phyloP scores from a whole-genome alignment of 371 early-diverging fungal species.

The Rhizomucor pusillus region DNA sequence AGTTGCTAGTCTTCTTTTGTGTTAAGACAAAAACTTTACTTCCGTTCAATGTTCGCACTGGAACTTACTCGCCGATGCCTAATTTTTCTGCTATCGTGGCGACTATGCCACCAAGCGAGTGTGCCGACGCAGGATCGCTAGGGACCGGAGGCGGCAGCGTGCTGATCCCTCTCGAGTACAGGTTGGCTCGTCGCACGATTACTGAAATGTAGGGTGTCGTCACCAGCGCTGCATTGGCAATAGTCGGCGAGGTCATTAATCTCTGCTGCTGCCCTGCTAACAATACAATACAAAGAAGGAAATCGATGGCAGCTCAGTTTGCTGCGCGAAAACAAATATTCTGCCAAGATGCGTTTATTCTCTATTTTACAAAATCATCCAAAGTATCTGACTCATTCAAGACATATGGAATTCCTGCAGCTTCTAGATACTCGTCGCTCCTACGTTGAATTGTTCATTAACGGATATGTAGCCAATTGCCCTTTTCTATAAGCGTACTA shows the following conservation, averaged over 20 bases:
- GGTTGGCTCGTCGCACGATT: no score
- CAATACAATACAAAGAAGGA: no score
- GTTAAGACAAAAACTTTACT: neutral
- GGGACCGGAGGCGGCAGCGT: neutral
- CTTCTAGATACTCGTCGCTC: conserved; percentile 39
- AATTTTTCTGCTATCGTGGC: conserved; percentile 44
- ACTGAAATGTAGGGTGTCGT: no score
- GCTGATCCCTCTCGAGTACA: no score
- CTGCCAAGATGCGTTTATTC: neutral
- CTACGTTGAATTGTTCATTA: no score
- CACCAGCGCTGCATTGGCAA: no score
- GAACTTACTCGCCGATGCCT: conserved; percentile 51
- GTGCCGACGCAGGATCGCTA: neutral
- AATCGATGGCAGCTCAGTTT: no score
- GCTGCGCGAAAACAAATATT: no score
- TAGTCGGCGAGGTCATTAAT: no score
- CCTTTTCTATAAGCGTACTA: neutral
- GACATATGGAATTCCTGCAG: conserved; percentile 27
- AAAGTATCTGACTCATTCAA: conserved; percentile 30
- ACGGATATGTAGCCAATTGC: neutral
- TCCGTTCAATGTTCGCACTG: conserved; percentile 1
- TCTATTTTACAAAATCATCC: conserved; percentile 26
- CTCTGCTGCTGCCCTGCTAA: no score
- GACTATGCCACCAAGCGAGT: conserved; percentile 40
- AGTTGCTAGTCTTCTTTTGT: conserved; percentile 45